Base-by-base conservation (phyloP, 23 red algal genomes). In the Gracilaria gracilis region DNA sequence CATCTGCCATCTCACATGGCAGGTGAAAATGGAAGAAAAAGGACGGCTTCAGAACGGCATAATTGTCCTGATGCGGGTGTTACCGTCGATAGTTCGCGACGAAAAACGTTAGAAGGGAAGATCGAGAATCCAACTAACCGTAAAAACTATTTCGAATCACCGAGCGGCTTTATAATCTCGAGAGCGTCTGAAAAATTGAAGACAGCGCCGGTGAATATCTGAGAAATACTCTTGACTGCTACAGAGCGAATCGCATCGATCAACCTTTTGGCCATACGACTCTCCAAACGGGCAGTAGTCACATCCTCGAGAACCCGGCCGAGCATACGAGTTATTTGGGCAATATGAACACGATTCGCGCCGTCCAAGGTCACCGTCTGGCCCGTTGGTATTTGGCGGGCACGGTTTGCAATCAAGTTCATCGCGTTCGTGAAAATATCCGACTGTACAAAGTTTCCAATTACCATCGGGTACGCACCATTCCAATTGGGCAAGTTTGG, bases 331-430 rank as follows among this genome's bases (percentile, higher is more conserved):
- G 29, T 24, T 24, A 15, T 71, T 24, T 71, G 29, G 66, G 24
- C 66, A 71, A 2, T 24, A 19, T 9, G 20, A 38, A 28, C 66
- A 71, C 29, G 36, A 40, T 6, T 71, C 66, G 36, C 36, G 11
- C 32, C 12, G 13, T 15, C 66, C 66, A 2, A 36, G 66, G 32
- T 71, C 66, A 36, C 66, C 66, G 36, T 28, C 66, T 37, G 66
- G 66, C 32, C 66, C 66, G 66, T 38, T 37, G 28, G 29, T 16
- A 24, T 71, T 71, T 20, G 28, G 16, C 29, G 66, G 32, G 20
- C 66, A 71, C 32, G 66, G 66, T 40, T 71, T 71, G 66, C 66
- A 71, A 37, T 71, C 66, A 16, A 71, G 36, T 37, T 14, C 24
- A 36, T 40, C 36, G 7, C 66, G 66, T 3, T 71, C 66, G 66